Conservation (phyloP, 441 rosid genomes). For the Mallotus repandus region DNA sequence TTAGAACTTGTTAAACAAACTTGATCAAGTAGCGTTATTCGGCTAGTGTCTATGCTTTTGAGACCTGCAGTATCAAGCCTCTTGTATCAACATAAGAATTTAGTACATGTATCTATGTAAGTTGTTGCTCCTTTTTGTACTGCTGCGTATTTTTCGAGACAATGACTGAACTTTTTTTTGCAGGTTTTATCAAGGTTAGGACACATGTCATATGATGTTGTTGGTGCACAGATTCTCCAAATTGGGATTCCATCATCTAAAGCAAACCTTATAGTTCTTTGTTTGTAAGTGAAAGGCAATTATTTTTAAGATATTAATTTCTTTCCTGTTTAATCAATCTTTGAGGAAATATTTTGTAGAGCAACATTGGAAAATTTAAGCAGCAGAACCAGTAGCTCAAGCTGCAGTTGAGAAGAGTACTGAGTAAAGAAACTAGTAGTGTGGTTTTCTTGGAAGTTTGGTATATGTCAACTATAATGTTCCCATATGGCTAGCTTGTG, state of each 20-base stretch:
- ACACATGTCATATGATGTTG: slow-evolving; percentile 82
- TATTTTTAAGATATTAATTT: too few relatives aligned
- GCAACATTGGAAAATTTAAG: too few relatives aligned
- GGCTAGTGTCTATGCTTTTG: neutral
- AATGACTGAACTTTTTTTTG: slow-evolving; percentile 2
- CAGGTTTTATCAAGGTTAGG: slow-evolving; percentile 91
- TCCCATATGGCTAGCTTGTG: neutral
- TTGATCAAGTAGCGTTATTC: neutral
- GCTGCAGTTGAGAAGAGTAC: slow-evolving; percentile 28
- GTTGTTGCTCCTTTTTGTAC: neutral
- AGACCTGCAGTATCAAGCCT: neutral
- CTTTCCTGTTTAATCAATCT: too few relatives aligned
- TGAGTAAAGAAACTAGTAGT: slow-evolving; percentile 17
- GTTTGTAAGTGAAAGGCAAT: too few relatives aligned
- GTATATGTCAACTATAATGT: neutral
- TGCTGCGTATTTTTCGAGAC: neutral
- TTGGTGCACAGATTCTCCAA: slow-evolving; percentile 95
- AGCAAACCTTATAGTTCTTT: slow-evolving; percentile 87
- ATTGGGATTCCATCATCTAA: slow-evolving; percentile 86
- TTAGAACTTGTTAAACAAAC: neutral
- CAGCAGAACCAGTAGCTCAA: too few relatives aligned
- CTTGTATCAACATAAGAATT: neutral
- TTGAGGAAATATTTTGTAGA: too few relatives aligned
- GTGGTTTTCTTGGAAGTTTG: neutral
- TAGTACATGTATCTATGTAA: neutral